Evolutionary conservation across 148 eudicot genomes (phyloP), one percentile per base, ranked within the genome.

Genomic region (Persicaria maculosa): DNA sequence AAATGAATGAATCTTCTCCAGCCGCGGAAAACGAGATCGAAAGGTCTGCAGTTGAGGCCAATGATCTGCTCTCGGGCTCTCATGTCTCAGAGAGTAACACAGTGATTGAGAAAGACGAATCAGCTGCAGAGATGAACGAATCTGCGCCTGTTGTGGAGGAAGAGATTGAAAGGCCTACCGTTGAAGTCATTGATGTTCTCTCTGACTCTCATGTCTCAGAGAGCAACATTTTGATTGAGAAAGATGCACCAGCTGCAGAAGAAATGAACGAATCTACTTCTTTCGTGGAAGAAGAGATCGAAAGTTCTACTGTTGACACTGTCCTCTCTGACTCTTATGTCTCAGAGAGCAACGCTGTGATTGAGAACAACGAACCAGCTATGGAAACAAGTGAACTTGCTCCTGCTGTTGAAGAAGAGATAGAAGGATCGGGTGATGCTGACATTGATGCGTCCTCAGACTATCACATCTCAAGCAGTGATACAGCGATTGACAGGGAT

Each of bases 91-190:
- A 43, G 17, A 65, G 15, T 4, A 40, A 65, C 45, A 4, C 19
- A 14, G 17, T 15, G 47, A 40, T 65, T 65, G 70, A 40, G 70
- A 65, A 65, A 3, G 47, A 65, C 15, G 70, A 65, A 36, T 7
- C 70, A 65, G 47, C 70, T 40, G 47, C 9, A 14, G 70, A 6
- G 6, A 65, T 19, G 12, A 14, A 43, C 15, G 70, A 40, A 10
- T 36, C 3, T 4, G 19, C 2, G 11, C 70, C 9, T 65, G n/a
- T 17, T 17, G 14, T 43, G 3, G 19, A 11, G 15, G 70, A 65
- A 65, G 70, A 65, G 47, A 65, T 65, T 6, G 70, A 65, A 65
- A 65, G 47, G 45, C 43, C 70, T 14, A 31, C 40, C 40, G 9
- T 8, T 48, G 52, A 3, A 6, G 52, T 2, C 70, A 15, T 40